Evolutionary conservation across 345 rosid genomes (phyloP).

Genomic region (Populus euphratica): DNA sequence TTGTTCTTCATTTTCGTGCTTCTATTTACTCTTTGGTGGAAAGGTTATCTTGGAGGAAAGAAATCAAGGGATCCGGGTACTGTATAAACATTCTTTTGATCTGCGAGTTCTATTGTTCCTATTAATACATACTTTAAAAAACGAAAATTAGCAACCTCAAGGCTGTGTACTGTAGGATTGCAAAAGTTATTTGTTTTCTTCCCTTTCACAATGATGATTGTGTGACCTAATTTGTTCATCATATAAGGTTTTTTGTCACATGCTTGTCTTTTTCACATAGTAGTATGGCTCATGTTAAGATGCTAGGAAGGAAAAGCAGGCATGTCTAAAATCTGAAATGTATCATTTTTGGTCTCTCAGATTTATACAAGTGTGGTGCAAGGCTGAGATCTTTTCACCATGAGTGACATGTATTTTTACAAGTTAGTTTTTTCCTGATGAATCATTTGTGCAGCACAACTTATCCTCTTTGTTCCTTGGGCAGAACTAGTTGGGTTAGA

Average conservation of each 20-base stretch:
- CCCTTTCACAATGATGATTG: not conserved
- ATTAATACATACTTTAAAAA: not conserved
- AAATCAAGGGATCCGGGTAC: not conserved
- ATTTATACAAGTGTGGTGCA: not conserved
- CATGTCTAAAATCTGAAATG: not conserved
- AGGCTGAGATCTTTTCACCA: too few relatives aligned
- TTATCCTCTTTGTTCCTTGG: not conserved
- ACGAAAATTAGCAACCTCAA: not conserved
- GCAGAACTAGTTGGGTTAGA: conserved; percentile 42
- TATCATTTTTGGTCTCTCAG: not conserved
- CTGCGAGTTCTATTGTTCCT: not conserved
- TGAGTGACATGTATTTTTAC: not conserved
- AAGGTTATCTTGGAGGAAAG: conserved; percentile 13
- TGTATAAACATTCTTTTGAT: not conserved
- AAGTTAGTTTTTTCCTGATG: not conserved
- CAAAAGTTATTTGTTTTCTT: not conserved
- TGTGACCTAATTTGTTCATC: not conserved
- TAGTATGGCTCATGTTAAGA: not conserved
- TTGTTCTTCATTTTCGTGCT: conserved; percentile 8
- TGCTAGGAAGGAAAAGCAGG: not conserved
- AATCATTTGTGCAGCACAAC: not conserved
- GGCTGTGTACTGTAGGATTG: not conserved
- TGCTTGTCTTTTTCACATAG: not conserved
- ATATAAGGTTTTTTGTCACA: not conserved
- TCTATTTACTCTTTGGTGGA: conserved; percentile 23